Evolutionary conservation across 2,329 filamentous ascomycete genomes (phyloP).

Genomic region (Aspergillus arachidicola): DNA sequence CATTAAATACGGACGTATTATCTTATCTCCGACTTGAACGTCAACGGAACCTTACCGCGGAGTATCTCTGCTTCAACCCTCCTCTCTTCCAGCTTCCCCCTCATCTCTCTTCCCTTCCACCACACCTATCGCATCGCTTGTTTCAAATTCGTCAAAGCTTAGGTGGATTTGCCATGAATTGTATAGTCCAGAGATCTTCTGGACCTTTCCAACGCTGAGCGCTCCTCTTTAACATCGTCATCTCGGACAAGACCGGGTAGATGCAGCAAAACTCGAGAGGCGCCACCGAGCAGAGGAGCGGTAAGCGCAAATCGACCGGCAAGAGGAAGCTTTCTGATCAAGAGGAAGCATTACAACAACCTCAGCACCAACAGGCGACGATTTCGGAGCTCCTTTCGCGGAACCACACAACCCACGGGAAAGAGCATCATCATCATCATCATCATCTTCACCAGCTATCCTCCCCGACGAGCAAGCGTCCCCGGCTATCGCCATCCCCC

Average conservation of each 20-base stretch:
- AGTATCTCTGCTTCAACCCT: constrained; percentile 7
- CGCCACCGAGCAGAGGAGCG: constrained; percentile 44
- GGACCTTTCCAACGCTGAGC: constrained; percentile 26
- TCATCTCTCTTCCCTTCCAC: constrained; percentile 9
- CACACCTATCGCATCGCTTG: constrained; percentile 3
- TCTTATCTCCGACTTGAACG: constrained; percentile 33
- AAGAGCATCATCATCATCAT: constrained; percentile 16
- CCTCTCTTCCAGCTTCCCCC: constrained; percentile 6
- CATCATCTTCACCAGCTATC: constrained; percentile 21
- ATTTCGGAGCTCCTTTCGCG: constrained; percentile 50
- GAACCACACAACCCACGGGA: constrained; percentile 28
- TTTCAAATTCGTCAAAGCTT: not conserved
- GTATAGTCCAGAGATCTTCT: constrained; percentile 13
- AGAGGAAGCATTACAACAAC: constrained; percentile 33
- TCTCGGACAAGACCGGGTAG: constrained; percentile 41
- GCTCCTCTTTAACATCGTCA: constrained; percentile 18
- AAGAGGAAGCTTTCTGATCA: constrained; percentile 45
- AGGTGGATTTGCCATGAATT: constrained; percentile 21
- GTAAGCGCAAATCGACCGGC: constrained; percentile 45
- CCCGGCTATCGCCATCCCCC: constrained; percentile 34
- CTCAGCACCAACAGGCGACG: constrained; percentile 42
- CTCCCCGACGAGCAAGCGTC: constrained; percentile 46
- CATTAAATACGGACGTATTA: constrained; percentile 25
- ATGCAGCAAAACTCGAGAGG: constrained; percentile 44
- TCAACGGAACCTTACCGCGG: constrained; percentile 16